Conservation (phyloP, 768 basidiomycete species). For the Suillus tomentosus region DNA sequence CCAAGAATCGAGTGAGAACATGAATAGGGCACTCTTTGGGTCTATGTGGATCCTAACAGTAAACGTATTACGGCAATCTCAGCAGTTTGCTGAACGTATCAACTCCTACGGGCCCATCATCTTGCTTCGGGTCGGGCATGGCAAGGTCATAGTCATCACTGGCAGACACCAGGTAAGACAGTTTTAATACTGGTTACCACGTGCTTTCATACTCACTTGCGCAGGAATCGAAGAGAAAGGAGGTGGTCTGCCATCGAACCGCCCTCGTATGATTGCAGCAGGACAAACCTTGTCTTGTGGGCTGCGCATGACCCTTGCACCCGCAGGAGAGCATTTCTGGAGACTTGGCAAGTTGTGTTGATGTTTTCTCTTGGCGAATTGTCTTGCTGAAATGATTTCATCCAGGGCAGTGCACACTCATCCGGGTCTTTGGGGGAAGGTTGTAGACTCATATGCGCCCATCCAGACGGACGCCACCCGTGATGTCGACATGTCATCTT, state of each 20-base stretch:
- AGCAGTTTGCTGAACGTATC: slow-evolving; percentile 57
- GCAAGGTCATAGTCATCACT: slow-evolving; percentile 31
- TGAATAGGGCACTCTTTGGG: neutral
- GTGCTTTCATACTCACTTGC: neutral
- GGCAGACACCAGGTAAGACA: slow-evolving; percentile 38
- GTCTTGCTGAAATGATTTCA: neutral
- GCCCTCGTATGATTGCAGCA: slow-evolving; percentile 56
- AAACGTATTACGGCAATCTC: slow-evolving; percentile 23
- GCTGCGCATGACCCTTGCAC: slow-evolving; percentile 56
- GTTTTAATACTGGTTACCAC: neutral
- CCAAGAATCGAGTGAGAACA: slow-evolving; percentile 23
- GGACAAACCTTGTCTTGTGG: slow-evolving; percentile 62
- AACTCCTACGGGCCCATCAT: slow-evolving; percentile 64
- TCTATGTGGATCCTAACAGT: neutral
- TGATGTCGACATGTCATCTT: slow-evolving; percentile 25
- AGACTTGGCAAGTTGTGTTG: slow-evolving; percentile 54
- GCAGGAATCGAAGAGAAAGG: slow-evolving; percentile 64
- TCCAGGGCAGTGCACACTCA: slow-evolving; percentile 58
- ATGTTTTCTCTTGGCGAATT: neutral
- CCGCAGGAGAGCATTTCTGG: slow-evolving; percentile 59
- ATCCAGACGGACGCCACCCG: slow-evolving; percentile 43
- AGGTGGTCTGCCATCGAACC: slow-evolving; percentile 52
- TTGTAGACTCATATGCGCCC: slow-evolving; percentile 48
- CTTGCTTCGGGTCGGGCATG: slow-evolving; percentile 50
- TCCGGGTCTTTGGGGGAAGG: slow-evolving; percentile 47